Evolutionary conservation across 352 stramenopile species (phyloP), one percentile per base, ranked within the genome.

Genomic region (Pythium phragmitis): DNA sequence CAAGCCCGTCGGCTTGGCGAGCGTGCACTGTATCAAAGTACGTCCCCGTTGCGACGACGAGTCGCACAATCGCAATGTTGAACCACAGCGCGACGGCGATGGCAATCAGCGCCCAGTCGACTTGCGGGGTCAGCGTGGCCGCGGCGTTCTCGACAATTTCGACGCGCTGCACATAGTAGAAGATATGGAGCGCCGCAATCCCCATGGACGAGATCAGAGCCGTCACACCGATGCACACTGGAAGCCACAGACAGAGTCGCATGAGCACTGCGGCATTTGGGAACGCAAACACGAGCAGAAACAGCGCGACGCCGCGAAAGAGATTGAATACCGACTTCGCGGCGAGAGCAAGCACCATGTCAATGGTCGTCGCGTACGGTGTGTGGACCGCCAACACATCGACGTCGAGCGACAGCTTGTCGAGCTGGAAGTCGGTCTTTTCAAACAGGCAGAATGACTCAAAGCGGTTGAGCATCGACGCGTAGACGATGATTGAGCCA

Each of bases 251-350:
- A 17, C 51, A 49, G 2, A 88, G 39, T 4, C 81, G 75, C 30
- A 75, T 60, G 0, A 80, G 34, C 41, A 87, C 79, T 39, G 60
- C 67, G 51, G 68, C 77, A 7, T 76, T 79, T 2, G 77, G 75
- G 42, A 88, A 87, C 7, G 75, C 77, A 56, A 87, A 88, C 7
- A 88, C 57, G 30, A 88, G 52, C 17, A 88, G 9, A 41, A 81
- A 65, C n/a, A 88, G 76, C 2, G 74, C 70, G 50, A 82, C 57
- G 8, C 67, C 77, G 50, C 77, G 79, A 46, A 85, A 88, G 6
- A 87, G 66, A 53, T 88, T 85, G 57, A 90, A 78, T 0, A 74
- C 69, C 2, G 79, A 87, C 61, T 79, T 88, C n/a, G 73, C 76
- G 4, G 72, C 64, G 3, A 90, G 70, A 4, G 64, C 63, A 4